A percentile compares a stretch with the other conserved stretches of the same genome.
phyloP scores from a whole-genome alignment of 148 eudicot species.

The Beta vulgaris region DNA sequence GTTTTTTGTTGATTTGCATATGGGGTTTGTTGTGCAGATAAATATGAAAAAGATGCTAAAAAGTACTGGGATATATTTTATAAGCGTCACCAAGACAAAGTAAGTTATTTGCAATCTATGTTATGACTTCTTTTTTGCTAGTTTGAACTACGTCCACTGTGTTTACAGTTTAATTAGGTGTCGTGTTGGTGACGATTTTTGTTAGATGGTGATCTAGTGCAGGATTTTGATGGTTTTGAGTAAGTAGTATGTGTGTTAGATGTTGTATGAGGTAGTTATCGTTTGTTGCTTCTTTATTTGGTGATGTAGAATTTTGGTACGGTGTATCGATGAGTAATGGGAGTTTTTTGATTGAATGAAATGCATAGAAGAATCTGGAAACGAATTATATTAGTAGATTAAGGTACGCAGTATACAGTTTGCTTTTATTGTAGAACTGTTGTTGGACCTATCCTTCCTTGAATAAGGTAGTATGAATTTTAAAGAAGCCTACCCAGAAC shows the following conservation, averaged over 20 bases:
- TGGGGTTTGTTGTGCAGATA: slow-evolving; percentile 49
- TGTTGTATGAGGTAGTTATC: not conserved
- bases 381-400: not conserved
- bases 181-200: not conserved
- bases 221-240: too few species aligned
- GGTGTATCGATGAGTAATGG: not conserved
- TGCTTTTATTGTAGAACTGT: not conserved
- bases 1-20: not conserved
- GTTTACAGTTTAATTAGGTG: not conserved
- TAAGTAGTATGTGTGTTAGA: too few species aligned
- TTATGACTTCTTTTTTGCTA: not conserved
- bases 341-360: not conserved
- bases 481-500: not conserved
- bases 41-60: slow-evolving; percentile 90
- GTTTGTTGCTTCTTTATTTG: not conserved
- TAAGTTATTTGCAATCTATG: slow-evolving; percentile 24
- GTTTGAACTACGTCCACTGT: not conserved
- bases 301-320: not conserved
- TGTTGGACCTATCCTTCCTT: not conserved
- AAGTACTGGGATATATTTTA: slow-evolving; percentile 96
- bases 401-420: not conserved
- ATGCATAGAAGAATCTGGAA: not conserved
- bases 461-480: not conserved
- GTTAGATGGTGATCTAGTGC: not conserved
- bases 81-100: slow-evolving; percentile 91